Evolutionary conservation across 2,329 filamentous ascomycete species (phyloP).

Genomic region (Fusarium sublunatum): DNA sequence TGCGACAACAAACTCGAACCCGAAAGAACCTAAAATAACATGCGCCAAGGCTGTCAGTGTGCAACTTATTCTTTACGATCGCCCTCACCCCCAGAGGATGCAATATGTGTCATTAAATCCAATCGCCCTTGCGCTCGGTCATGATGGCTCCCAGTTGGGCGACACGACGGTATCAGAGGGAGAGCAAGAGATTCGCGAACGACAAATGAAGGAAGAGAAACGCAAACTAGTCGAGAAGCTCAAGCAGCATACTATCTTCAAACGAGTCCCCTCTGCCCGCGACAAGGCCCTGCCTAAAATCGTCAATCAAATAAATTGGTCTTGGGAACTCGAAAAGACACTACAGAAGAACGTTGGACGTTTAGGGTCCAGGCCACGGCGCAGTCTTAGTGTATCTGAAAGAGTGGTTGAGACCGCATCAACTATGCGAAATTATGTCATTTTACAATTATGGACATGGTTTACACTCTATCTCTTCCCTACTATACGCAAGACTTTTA

Average conservation of each 20-base stretch:
- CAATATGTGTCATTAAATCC: slow-evolving; percentile 94
- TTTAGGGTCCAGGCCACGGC: slow-evolving; percentile 82
- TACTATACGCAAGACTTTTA: slow-evolving; percentile 76
- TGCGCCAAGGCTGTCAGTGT: slow-evolving; percentile 78
- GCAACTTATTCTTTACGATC: slow-evolving; percentile 89
- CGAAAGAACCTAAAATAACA: slow-evolving; percentile 75
- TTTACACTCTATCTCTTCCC: slow-evolving; percentile 83
- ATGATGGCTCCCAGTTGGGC: slow-evolving; percentile 66
- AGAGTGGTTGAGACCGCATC: slow-evolving; percentile 93
- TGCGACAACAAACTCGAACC: slow-evolving; percentile 64
- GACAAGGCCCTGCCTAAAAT: slow-evolving; percentile 84
- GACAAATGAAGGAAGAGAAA: slow-evolving; percentile 67
- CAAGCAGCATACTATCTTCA: slow-evolving; percentile 85
- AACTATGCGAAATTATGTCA: slow-evolving; percentile 80
- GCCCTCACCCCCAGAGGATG: slow-evolving; percentile 88
- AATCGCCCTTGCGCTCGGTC: slow-evolving; percentile 85
- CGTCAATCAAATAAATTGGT: slow-evolving; percentile 95
- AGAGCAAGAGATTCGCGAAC: slow-evolving; percentile 75
- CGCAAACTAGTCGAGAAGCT: slow-evolving; percentile 83
- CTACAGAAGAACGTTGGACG: slow-evolving; percentile 91
- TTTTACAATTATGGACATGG: slow-evolving; percentile 75
- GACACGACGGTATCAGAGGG: slow-evolving; percentile 66
- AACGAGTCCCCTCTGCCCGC: slow-evolving; percentile 80
- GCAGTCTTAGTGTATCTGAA: slow-evolving; percentile 92
- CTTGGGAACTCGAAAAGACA: slow-evolving; percentile 85